These are phyloP conservation scores for Salisapilia sapeloensis DNA, from an alignment of 352 stramenopile genomes.

Conservation along the genomic window DNA sequence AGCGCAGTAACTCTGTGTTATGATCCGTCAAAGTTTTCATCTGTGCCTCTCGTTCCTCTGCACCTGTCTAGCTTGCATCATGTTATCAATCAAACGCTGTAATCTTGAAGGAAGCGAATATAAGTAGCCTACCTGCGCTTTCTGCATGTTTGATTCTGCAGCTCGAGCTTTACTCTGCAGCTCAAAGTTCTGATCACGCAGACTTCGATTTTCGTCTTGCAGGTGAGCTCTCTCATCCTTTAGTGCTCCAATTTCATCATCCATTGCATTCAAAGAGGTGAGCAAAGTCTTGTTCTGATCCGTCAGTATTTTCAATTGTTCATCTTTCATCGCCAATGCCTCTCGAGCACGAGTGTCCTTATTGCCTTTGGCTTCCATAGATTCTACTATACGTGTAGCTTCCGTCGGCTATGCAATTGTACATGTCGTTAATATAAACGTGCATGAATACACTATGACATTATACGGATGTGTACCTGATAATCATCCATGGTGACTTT, in stretches of 20 bases:
- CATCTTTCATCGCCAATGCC: constrained; percentile 92
- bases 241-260: constrained; percentile 51
- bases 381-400: constrained; percentile 13
- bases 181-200: constrained; percentile 89
- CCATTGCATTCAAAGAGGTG: constrained; percentile 72
- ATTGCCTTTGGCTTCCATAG: constrained; percentile 45
- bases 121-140: constrained; percentile 41
- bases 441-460: too few species aligned
- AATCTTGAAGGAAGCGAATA: too few species aligned
- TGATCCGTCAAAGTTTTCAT: constrained; percentile 90
- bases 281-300: constrained; percentile 85
- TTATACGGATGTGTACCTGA: too few species aligned
- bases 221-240: constrained; percentile 45
- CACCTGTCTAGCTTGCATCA: constrained; percentile 19
- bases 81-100: too few species aligned
- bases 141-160: constrained; percentile 68
- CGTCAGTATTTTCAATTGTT: constrained; percentile 89
- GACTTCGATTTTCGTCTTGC: constrained; percentile 83
- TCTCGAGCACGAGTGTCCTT: constrained; percentile 82
- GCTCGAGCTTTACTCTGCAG: constrained; percentile 78
- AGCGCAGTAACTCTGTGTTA: constrained; percentile 88
- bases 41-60: constrained; percentile 86
- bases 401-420: too few species aligned
- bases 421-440: too few species aligned
- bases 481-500: too few species aligned